A percentile compares a stretch with the other conserved stretches of the same genome.
phyloP scores from a whole-genome alignment of 768 basidiomycete genomes.

The Pleurotus pulmonarius region DNA sequence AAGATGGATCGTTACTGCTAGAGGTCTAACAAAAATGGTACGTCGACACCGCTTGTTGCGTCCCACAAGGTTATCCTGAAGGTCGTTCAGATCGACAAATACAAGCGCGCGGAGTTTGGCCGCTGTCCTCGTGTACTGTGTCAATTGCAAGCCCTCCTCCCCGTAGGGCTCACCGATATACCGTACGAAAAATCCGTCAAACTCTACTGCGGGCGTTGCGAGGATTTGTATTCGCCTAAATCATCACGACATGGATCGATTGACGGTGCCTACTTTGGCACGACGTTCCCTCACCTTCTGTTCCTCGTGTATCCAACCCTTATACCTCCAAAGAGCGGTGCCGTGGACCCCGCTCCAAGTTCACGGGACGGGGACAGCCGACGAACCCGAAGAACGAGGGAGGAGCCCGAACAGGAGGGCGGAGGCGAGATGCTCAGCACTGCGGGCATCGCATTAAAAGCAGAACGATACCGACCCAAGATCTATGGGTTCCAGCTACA shows the following conservation, averaged over 20 bases:
- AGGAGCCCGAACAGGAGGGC: conserved; percentile 55
- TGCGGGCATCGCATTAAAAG: conserved; percentile 79
- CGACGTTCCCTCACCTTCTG: conserved; percentile 94
- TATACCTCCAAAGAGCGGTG: conserved; percentile 76
- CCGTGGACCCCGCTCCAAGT: conserved; percentile 28
- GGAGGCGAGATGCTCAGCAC: conserved; percentile 73
- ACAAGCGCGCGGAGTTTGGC: conserved; percentile 97
- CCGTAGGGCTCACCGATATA: conserved; percentile 95
- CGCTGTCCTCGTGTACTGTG: conserved; percentile 97
- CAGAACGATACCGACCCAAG: conserved; percentile 87
- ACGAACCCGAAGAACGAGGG: conserved; percentile 36
- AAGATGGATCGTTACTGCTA: conserved; percentile 92
- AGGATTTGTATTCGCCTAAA: conserved; percentile 98
- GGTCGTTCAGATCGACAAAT: conserved; percentile 78
- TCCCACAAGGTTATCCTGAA: background rate
- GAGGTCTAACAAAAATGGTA: conserved; percentile 96
- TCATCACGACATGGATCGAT: conserved; percentile 95
- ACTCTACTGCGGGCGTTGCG: conserved; percentile 96
- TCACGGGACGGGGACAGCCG: conserved; percentile 23
- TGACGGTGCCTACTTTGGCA: conserved; percentile 98
- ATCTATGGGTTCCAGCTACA: conserved; percentile 98
- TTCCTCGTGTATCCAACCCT: conserved; percentile 96
- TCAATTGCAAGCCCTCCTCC: conserved; percentile 90
- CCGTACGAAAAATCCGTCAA: conserved; percentile 99
- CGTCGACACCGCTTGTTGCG: background rate